Base-by-base conservation (phyloP, 306 rosid genomes). In the Glycyrrhiza uralensis region DNA sequence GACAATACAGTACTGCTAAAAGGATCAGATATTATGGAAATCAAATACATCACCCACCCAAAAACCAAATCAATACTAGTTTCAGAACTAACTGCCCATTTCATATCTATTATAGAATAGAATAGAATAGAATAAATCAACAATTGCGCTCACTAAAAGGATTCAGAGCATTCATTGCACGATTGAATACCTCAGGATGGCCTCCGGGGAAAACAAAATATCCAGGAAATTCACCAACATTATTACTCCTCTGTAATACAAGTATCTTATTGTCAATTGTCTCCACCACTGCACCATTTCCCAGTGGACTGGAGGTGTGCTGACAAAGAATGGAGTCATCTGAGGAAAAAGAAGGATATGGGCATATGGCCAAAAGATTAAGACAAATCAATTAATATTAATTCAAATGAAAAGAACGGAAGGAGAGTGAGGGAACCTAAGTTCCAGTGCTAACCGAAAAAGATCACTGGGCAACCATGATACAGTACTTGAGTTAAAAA, bases 191-290 rank as follows among this genome's bases (percentile, higher is more conserved):
- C 98, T 94, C 97, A 4, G 97, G 97, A 81, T 94, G 98, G 69
- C 98, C 98, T 61, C 98, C 97, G 0, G 98, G 98, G 79, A 94
- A 94, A 39, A 91, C 96, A 79, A 86, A 94, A 87, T 83, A 81
- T 78, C 96, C 95, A 60, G 98, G 95, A 82, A 87, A 91, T 85
- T 94, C 98, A 71, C 96, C 97, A 19, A 91, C 97, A 79, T 91
- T 87, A 65, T 76, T 80, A 85, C 98, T 94, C 77, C 98, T 86
- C 76, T 71, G 81, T 84, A 94, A 82, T 66, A 91, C 84, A 49
- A 94, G 79, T 75, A 94, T 87, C 71, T 89, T 87, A 39, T 76
- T 72, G 85, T 94, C 96, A 63, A 83, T 77, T 28, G 97, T 91
- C 85, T 91, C 92, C 79, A 91, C 93, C 65, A 94, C 85, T 67